Conservation (phyloP, 306 rosid genomes). For the Ammopiptanthus mongolicus region DNA sequence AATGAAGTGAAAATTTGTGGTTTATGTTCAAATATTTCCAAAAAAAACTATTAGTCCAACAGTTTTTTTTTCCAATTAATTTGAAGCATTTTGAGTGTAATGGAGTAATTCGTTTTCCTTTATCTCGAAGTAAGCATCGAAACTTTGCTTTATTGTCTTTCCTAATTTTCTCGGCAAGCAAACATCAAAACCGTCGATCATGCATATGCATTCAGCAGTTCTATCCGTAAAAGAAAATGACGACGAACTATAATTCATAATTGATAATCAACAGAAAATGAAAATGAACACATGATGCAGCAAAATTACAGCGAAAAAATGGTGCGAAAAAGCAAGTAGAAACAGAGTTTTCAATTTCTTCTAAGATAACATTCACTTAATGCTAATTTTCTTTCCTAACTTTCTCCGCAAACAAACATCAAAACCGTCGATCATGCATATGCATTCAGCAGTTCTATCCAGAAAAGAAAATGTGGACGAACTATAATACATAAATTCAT, state of each 20-base stretch:
- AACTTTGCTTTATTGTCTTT: not conserved
- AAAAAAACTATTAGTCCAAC: not conserved
- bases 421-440: not conserved
- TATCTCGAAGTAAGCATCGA: conserved; percentile 27
- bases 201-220: conserved; percentile 6
- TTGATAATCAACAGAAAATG: not conserved
- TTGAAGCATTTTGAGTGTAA: conserved; percentile 24
- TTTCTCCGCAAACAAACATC: conserved; percentile 24
- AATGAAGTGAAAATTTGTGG: not conserved
- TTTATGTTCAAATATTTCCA: not conserved
- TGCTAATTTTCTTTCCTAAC: not conserved
- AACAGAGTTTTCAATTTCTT: not conserved
- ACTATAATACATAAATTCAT: not conserved
- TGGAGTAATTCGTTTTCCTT: conserved; percentile 23
- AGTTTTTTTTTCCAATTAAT: not conserved
- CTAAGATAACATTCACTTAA: not conserved
- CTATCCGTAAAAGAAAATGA: not conserved
- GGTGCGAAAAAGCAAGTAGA: not conserved
- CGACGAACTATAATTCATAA: not conserved
- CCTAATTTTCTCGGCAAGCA: conserved; percentile 25
- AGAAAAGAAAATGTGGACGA: not conserved
- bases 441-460: conserved; percentile 4
- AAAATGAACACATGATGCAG: conserved; percentile 15
- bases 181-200: not conserved
- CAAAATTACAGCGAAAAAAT: not conserved